phyloP scores from a whole-genome alignment of 257 asterid genomes.

The Solanum ossicruentum region DNA sequence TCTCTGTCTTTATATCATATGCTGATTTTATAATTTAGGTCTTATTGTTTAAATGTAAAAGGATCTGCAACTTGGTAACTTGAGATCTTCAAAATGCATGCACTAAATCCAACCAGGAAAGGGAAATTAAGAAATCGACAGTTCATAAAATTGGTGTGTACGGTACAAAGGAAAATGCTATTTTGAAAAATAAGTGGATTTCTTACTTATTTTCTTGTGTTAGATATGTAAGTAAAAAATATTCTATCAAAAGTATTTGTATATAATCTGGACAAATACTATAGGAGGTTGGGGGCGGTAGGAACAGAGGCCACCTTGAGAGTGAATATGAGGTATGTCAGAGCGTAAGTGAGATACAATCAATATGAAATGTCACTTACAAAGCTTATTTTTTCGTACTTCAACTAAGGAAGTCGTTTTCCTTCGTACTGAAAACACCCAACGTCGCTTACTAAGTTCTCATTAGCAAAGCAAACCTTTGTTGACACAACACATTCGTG shows the following conservation, averaged over 20 bases:
- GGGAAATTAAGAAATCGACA: background rate
- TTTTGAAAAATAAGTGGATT: background rate
- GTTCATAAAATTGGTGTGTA: background rate
- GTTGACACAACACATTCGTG: background rate
- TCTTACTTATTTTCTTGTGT: too few relatives aligned
- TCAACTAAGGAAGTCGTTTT: too few relatives aligned
- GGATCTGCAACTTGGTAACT: background rate
- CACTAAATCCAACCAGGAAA: background rate
- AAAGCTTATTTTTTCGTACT: too few relatives aligned
- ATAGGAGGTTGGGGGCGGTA: background rate
- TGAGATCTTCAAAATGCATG: background rate
- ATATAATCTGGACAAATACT: too few relatives aligned
- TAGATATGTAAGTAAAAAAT: background rate
- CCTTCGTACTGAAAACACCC: too few relatives aligned
- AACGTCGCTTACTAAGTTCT: too few relatives aligned
- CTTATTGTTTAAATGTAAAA: background rate
- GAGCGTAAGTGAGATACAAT: background rate
- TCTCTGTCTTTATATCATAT: background rate
- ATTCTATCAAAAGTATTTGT: too few relatives aligned
- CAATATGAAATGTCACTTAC: background rate
- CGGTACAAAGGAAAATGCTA: background rate
- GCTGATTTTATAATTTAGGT: background rate
- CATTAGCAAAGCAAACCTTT: too few relatives aligned
- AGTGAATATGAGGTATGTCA: too few relatives aligned
- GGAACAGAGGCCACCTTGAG: background rate